Evolutionary conservation across 352 stramenopile species (phyloP), one percentile per base, ranked within the genome.

Genomic region (Phytophthora ramorum): DNA sequence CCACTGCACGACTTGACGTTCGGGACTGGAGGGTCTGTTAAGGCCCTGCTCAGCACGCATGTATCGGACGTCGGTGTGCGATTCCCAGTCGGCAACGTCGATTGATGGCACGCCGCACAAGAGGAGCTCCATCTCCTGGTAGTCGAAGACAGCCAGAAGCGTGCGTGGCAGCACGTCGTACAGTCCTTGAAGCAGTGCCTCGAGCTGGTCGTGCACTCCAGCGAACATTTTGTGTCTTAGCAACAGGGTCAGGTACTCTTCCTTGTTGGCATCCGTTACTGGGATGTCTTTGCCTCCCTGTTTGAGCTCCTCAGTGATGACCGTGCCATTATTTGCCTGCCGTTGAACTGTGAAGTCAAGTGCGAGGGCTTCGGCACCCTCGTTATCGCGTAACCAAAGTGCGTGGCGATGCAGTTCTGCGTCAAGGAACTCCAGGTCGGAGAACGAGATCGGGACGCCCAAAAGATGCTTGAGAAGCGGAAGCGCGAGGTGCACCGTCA

Each of bases 61-160:
- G 66, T 92, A 97, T 35, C 92, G 83, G 45, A 92, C 55, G 45
- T 95, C 89, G 0, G 88, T 93, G 71, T 98, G 85, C 19, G 69
- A 67, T 66, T 91, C 72, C 91, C 93, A 97, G 73, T 98, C 93
- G 17, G 85, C 79, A 13, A 98, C 76, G 60, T 98, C 92, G 46
- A 98, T 97, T 40, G 86, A 79, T 40, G 86, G 88, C 24, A 97
- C 64, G 30, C 93, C 97, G 41, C 91, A 97, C 9, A 99, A 83
- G 26, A 99, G 77, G 7, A 99, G 66, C 62, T 99, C 96, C 16
- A 99, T 82, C 71, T 99, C 97, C 58, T 98, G 92, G 37, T 98
- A 96, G 61, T 96, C 83, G 59, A 98, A 97, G 5, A 98, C 82
- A 24, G 89, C 72, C n/a, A 99, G 69, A 41, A 97, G 85, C 0